Evolutionary conservation across 495 filamentous ascomycete genomes (phyloP).

Genomic region (Penicillium nucicola): DNA sequence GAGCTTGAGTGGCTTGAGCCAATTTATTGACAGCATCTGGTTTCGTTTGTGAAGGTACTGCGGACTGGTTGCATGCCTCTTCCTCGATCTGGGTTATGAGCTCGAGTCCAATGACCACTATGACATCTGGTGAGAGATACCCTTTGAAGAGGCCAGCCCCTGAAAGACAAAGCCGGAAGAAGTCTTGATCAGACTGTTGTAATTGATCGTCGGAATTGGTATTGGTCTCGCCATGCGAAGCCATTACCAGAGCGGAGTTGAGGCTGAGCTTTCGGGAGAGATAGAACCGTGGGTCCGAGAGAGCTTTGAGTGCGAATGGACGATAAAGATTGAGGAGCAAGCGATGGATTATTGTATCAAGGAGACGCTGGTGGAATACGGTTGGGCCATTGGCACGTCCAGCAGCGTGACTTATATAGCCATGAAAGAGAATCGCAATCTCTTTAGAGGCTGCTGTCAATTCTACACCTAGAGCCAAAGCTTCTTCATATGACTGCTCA

Average conservation of each 20-base stretch:
- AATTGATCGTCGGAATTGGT: slow-evolving; percentile 15
- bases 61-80: slow-evolving; percentile 4
- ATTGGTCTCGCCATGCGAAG: slow-evolving; percentile 29
- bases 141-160: slow-evolving; percentile 45
- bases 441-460: slow-evolving; percentile 28
- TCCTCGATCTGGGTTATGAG: slow-evolving; percentile 38
- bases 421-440: slow-evolving; percentile 5
- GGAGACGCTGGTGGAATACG: slow-evolving; percentile 19
- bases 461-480: slow-evolving; percentile 32
- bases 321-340: slow-evolving; percentile 46
- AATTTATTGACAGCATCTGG: slow-evolving; percentile 8
- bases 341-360: slow-evolving; percentile 40
- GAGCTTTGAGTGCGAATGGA: slow-evolving; percentile 41
- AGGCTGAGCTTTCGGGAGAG: slow-evolving; percentile 46
- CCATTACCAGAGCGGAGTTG: slow-evolving; percentile 39
- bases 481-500: slow-evolving; percentile 40
- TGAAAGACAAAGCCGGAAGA: slow-evolving; percentile 20
- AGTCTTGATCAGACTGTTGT: slow-evolving; percentile 26
- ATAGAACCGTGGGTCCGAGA: slow-evolving; percentile 42
- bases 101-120: slow-evolving; percentile 33
- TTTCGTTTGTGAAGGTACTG: neutral
- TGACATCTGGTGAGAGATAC: slow-evolving; percentile 26
- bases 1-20: slow-evolving; percentile 6
- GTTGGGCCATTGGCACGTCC: slow-evolving; percentile 18
- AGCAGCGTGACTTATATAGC: neutral